Conservation (phyloP, 352 stramenopile genomes). For the Phytophthora kernoviae region DNA sequence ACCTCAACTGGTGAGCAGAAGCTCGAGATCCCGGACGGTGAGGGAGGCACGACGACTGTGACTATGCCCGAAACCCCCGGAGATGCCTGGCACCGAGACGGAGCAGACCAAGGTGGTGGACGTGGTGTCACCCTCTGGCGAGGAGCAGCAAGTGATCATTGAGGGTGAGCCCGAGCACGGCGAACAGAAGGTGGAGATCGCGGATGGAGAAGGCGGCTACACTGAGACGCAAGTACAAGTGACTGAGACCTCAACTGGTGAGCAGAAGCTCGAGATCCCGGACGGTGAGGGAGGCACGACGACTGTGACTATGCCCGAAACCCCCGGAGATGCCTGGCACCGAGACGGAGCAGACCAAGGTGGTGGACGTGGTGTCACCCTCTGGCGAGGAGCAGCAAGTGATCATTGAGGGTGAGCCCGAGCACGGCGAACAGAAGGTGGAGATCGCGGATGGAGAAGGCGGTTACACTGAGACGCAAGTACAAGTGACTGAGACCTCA, state of each 20-base stretch:
- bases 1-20: neutral
- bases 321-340: no score
- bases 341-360: neutral
- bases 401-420: constrained; percentile 3
- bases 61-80: no score
- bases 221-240: neutral
- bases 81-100: no score
- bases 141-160: neutral
- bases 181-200: constrained; percentile 4
- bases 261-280: neutral
- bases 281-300: neutral
- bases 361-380: neutral
- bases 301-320: no score
- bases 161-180: neutral
- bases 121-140: neutral
- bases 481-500: neutral
- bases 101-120: neutral
- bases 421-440: constrained; percentile 3
- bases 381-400: constrained; percentile 2
- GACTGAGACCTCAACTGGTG: neutral
- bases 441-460: neutral
- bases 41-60: neutral
- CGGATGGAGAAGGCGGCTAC: neutral
- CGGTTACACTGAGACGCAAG: no score
- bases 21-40: neutral